Evolutionary conservation across 2,329 filamentous ascomycete species (phyloP), one percentile per base, ranked within the genome.

Genomic region (Pseudogymnoascus sp.): DNA sequence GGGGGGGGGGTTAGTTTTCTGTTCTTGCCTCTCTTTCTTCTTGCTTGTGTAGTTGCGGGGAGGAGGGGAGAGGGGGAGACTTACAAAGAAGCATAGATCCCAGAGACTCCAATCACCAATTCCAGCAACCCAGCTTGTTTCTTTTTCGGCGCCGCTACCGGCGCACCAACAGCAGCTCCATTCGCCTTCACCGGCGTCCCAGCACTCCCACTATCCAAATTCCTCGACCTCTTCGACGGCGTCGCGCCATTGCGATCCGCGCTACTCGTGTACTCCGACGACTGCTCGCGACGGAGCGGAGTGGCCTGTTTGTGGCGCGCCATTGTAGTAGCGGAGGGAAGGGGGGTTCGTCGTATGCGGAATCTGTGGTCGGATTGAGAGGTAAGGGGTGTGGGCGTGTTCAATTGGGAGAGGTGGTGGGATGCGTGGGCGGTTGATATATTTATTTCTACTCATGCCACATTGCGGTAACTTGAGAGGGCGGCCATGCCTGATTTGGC

Each of bases 41-140:
- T n/a, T n/a, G n/a, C n/a, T n/a, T n/a, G n/a, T n/a, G n/a, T n/a
- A n/a, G n/a, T n/a, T n/a, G n/a, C n/a, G 41, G 18, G 28, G 33
- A 58, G 39, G 38, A 22, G 18, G 11, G 43, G 30, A 28, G 37
- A 6, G 53, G 57, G 25, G 18, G 30, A 41, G 7, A 76, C 82
- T 71, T 83, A 97, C 93, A 99, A 99, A 36, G 92, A 96, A 36
- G 88, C 91, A 74, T 99, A 99, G 68, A 99, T 99, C 63, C 94
- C 94, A 6, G 86, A 86, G n/a, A 97, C 91, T 66, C 92, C 93
- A 64, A 96, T 83, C 57, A 92, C 75, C 61, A 97, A 82, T 74
- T 96, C 89, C 69, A 88, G 71, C 30, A 90, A 72, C 4, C 90
- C 89, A 7, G 87, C 81, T 28, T 84, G 81, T 60, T 75, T 71